Conservation (phyloP, 306 rosid species). For the Trifolium dubium region DNA sequence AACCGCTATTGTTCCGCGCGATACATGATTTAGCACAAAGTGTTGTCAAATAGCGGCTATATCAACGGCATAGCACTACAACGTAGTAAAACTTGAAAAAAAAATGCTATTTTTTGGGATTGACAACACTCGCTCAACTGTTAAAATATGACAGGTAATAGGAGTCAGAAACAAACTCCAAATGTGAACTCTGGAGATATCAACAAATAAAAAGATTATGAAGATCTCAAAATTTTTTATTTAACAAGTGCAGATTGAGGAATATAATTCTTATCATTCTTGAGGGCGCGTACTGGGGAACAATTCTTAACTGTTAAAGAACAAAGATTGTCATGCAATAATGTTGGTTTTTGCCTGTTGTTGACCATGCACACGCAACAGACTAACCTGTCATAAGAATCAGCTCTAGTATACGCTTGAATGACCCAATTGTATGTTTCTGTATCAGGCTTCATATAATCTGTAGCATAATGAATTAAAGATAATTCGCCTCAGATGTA, state of each 20-base stretch:
- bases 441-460: conserved; percentile 89
- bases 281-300: conserved; percentile 1
- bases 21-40: neutral
- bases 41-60: neutral
- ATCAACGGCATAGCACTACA: neutral
- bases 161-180: conserved; percentile 22
- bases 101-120: neutral
- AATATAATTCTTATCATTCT: neutral
- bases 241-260: neutral
- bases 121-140: neutral
- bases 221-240: neutral
- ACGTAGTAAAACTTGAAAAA: neutral
- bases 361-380: conserved; percentile 10
- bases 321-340: conserved; percentile 20
- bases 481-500: conserved; percentile 32
- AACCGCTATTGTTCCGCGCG: neutral
- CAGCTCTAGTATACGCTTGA: conserved; percentile 98
- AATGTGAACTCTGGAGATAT: conserved; percentile 32
- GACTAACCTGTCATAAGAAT: conserved; percentile 91
- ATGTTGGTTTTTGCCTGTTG: conserved; percentile 1
- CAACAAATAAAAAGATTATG: conserved; percentile 25
- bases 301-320: conserved; percentile 25
- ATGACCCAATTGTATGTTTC: conserved; percentile 98
- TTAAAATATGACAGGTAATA: conserved; percentile 18
- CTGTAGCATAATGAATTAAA: conserved; percentile 51